A percentile compares a stretch with the other conserved stretches of the same genome.
These are phyloP conservation scores for Cyclotella baltica DNA, from an alignment of 108 stramenopile genomes.

Conservation along the genomic window DNA sequence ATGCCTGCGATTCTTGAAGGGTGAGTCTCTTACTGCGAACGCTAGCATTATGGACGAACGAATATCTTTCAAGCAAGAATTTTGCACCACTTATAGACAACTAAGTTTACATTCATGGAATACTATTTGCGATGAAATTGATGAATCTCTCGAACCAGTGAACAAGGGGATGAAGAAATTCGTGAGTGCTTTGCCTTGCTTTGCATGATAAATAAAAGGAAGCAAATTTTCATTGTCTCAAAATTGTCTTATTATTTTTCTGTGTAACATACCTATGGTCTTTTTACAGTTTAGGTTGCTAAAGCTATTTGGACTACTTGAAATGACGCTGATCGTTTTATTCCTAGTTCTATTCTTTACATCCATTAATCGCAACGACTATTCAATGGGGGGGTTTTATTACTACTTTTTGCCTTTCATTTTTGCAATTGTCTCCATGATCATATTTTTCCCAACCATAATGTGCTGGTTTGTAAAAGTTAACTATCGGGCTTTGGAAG, in stretches of 20 bases:
- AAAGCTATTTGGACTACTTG: background rate
- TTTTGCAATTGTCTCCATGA: background rate
- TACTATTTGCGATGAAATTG: background rate
- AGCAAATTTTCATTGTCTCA: background rate
- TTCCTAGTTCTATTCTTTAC: background rate
- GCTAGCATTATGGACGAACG: background rate
- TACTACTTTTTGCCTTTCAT: background rate
- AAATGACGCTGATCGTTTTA: background rate
- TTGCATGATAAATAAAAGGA: no score
- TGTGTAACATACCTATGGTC: background rate
- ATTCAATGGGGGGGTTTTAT: background rate
- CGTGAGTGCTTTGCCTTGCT: no score
- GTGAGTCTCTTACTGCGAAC: background rate
- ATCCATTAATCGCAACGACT: background rate
- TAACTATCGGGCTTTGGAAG: background rate
- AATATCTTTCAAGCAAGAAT: background rate
- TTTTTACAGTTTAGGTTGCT: background rate
- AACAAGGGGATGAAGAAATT: background rate
- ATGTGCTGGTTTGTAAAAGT: slow-evolving; percentile 2
- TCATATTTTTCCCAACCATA: background rate
- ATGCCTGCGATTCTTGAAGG: background rate
- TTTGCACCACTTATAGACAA: background rate
- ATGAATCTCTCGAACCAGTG: background rate
- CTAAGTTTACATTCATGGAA: background rate
- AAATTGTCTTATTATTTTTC: background rate